Percentiles rank a stretch among this genome's conserved stretches.
These are phyloP conservation scores for Lachnellula suecica DNA, from an alignment of 2,329 filamentous ascomycete genomes.

Conservation along the genomic window DNA sequence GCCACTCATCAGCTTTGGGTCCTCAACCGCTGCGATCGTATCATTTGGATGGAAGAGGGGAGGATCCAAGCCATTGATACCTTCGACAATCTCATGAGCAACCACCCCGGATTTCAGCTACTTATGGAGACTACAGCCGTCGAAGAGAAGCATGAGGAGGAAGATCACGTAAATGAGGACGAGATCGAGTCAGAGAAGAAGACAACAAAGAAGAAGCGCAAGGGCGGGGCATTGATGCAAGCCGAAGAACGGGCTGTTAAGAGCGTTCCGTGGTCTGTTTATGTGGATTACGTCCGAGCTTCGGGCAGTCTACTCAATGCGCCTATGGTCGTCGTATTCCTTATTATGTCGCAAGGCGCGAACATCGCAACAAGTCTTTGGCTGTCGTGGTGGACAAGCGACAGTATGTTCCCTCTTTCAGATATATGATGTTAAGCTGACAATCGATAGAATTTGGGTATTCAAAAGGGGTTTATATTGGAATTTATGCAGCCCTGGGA, in stretches of 20 bases:
- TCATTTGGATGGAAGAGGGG: slow-evolving; percentile 90
- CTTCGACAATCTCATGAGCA: slow-evolving; percentile 81
- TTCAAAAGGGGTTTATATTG: slow-evolving; percentile 69
- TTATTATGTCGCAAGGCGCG: slow-evolving; percentile 67
- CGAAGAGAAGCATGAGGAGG: slow-evolving; percentile 59
- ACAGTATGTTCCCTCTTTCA: slow-evolving; percentile 56
- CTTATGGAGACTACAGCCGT: slow-evolving; percentile 84
- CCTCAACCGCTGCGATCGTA: slow-evolving; percentile 83
- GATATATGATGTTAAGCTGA: neutral
- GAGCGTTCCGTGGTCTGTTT: slow-evolving; percentile 63
- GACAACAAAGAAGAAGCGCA: slow-evolving; percentile 46
- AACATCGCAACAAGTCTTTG: slow-evolving; percentile 89
- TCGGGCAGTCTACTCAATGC: slow-evolving; percentile 58
- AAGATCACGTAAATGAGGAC: slow-evolving; percentile 46
- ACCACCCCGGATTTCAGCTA: slow-evolving; percentile 72
- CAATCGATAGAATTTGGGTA: slow-evolving; percentile 55
- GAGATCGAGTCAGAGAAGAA: slow-evolving; percentile 47
- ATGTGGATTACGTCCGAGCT: slow-evolving; percentile 63
- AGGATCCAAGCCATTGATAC: slow-evolving; percentile 83
- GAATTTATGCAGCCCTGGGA: slow-evolving; percentile 70
- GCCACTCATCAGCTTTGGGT: slow-evolving; percentile 97
- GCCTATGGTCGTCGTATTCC: slow-evolving; percentile 52
- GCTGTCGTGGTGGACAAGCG: slow-evolving; percentile 90
- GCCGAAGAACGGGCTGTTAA: slow-evolving; percentile 61
- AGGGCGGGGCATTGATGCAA: slow-evolving; percentile 69